Base-by-base conservation (phyloP, 1,284 basidiomycete species). In the Abortiporus biennis region DNA sequence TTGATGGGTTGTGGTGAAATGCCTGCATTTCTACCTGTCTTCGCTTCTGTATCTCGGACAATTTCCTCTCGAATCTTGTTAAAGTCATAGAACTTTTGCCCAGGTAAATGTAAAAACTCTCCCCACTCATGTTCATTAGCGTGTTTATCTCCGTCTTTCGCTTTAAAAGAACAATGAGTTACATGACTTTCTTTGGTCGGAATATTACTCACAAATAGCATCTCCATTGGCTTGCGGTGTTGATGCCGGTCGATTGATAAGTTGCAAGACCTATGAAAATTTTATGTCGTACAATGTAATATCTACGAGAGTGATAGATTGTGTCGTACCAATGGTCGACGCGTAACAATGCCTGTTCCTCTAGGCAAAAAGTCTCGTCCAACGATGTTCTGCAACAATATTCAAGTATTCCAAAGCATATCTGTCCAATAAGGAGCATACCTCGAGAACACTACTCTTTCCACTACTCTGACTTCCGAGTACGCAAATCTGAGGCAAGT, bases 61-160 rank as follows among this genome's bases (percentile, higher is more conserved):
- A 99, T 99, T 68, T 99, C 95, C 36, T 89, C 90, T 49, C 94
- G 77, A 59, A 98, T 96, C 74, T 96, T 95, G 69, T 81, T 74
- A 68, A 99, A 99, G 69, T 99, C 95, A 63, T 85, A 86, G 70
- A 98, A 96, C 68, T 98, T 98, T 68, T 98, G 90, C 43, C 89
- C 88, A 0, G 95, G 93, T 36, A 96, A 75, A 62, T 96, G 92
- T 34, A 98, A 70, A 73, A 99, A 99, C 68, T 99, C 95, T 59
- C 94, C 95, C 95, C 95, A 99, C 67, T 98, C 95, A 56, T 96
- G 82, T 46, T 81, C 72, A 63, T 93, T 96, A 60, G 84, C 88
- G 38, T 76, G 71, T 51, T 84, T 74, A 64, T 85, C 82, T 25
- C 54, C 56, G n/a, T 50, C 54, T 48, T 52, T 50, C 36, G 35